Evolutionary conservation across 2,329 filamentous ascomycete species (phyloP).

Genomic region (Esteya vermicola): DNA sequence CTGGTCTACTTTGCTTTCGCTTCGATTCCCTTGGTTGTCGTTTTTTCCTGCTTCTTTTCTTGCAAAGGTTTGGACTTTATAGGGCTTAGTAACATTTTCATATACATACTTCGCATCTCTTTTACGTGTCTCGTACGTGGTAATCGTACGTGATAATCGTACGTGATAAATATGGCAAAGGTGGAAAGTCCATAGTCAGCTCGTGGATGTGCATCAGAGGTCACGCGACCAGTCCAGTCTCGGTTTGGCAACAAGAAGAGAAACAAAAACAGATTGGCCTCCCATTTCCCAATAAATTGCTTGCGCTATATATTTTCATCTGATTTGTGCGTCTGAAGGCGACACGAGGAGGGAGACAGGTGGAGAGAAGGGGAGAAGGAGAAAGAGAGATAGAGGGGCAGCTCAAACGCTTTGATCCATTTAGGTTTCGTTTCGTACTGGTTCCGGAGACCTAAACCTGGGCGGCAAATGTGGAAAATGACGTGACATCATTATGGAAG

Average conservation of each 20-base stretch:
- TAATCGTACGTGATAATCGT: no score
- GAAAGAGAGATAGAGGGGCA: neutral
- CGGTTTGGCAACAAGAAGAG: neutral
- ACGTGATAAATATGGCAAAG: no score
- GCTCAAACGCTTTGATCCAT: no score
- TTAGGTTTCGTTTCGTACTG: no score
- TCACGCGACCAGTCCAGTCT: no score
- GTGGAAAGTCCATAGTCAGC: no score
- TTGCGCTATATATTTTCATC: neutral
- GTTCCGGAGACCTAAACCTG: no score
- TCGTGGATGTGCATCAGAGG: no score
- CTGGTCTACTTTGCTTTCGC: no score
- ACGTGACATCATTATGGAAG: no score
- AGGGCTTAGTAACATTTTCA: neutral
- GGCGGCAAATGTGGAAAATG: no score
- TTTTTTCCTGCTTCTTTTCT: neutral
- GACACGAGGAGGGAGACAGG: neutral
- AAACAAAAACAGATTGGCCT: neutral
- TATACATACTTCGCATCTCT: neutral
- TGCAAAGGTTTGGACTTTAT: constrained; percentile 1
- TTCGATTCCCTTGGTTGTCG: neutral
- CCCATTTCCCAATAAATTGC: neutral
- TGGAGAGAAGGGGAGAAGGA: neutral
- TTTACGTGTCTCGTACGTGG: no score
- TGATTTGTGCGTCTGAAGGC: neutral